Percentiles rank a stretch among this genome's conserved stretches.
Evolutionary conservation across 805 yeast species (phyloP).

Genomic region (Tetrapisispora fleetii): DNA sequence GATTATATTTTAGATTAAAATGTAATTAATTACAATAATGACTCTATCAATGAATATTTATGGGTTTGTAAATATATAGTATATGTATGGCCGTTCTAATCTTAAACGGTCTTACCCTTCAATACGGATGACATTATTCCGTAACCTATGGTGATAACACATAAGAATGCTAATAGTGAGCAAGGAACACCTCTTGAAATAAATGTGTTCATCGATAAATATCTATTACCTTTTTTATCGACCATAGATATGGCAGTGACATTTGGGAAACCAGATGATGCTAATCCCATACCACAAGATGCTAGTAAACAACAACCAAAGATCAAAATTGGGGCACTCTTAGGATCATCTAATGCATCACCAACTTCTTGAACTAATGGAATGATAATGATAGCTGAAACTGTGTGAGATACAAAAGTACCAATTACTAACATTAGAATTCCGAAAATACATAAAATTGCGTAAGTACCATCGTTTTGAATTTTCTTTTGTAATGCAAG

Average conservation of each 20-base stretch:
- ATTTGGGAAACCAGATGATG: constrained; percentile 97
- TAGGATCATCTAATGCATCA: constrained; percentile 53
- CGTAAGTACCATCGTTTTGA: constrained; percentile 51
- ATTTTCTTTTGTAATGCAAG: constrained; percentile 54
- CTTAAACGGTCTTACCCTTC: constrained; percentile 5
- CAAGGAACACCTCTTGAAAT: constrained; percentile 88
- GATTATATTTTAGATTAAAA: not conserved
- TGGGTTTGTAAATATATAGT: not conserved
- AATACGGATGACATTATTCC: constrained; percentile 47
- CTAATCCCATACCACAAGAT: constrained; percentile 94
- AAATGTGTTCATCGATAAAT: constrained; percentile 70
- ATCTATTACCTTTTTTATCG: constrained; percentile 81
- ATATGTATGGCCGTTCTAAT: not conserved
- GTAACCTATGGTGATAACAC: constrained; percentile 73
- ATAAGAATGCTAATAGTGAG: constrained; percentile 60
- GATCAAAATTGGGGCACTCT: constrained; percentile 44
- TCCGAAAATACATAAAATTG: constrained; percentile 74
- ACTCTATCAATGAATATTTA: not conserved
- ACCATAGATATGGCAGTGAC: constrained; percentile 94
- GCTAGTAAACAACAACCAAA: constrained; percentile 52
- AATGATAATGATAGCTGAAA: constrained; percentile 84
- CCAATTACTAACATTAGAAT: constrained; percentile 75
- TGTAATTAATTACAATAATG: not conserved
- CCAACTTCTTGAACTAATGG: constrained; percentile 90
- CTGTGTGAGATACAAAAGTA: constrained; percentile 93